phyloP scores from a whole-genome alignment of 257 asterid species.

The Solanum clarkiae region DNA sequence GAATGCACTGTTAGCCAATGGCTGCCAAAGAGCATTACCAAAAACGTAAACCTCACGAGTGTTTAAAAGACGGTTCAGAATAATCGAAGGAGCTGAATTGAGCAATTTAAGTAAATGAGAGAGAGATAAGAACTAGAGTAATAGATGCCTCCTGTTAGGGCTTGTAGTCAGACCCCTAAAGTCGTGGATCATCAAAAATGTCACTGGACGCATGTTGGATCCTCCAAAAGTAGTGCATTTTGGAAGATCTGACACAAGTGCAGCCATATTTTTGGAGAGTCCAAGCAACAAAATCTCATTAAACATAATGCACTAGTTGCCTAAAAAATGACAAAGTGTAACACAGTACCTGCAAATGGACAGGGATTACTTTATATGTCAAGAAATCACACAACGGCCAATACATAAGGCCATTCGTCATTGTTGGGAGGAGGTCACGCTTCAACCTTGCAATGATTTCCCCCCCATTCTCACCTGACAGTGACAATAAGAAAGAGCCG shows the following conservation, averaged over 20 bases:
- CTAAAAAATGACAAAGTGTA: neutral
- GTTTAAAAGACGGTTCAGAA: neutral
- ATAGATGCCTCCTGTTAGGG: neutral
- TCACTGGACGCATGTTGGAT: neutral
- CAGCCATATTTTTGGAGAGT: neutral
- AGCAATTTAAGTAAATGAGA: neutral
- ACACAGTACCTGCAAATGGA: constrained; percentile 61
- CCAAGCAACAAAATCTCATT: neutral
- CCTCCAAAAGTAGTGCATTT: neutral
- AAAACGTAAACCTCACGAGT: neutral
- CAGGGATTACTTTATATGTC: constrained; percentile 68
- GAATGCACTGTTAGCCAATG: constrained; percentile 73
- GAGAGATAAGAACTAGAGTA: neutral
- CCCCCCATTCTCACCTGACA: constrained; percentile 49
- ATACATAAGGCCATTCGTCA: constrained; percentile 58
- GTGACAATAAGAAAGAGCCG: neutral
- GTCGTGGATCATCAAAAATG: neutral
- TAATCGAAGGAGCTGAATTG: neutral
- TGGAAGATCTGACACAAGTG: neutral
- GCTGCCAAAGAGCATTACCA: constrained; percentile 30
- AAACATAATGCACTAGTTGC: neutral
- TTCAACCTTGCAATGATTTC: constrained; percentile 71
- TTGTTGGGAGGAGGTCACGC: constrained; percentile 77
- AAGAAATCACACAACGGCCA: constrained; percentile 91
- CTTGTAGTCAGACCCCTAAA: neutral